Evolutionary conservation across 2,329 filamentous ascomycete genomes (phyloP), one percentile per base, ranked within the genome.

Genomic region (Pseudogymnoascus sp.): DNA sequence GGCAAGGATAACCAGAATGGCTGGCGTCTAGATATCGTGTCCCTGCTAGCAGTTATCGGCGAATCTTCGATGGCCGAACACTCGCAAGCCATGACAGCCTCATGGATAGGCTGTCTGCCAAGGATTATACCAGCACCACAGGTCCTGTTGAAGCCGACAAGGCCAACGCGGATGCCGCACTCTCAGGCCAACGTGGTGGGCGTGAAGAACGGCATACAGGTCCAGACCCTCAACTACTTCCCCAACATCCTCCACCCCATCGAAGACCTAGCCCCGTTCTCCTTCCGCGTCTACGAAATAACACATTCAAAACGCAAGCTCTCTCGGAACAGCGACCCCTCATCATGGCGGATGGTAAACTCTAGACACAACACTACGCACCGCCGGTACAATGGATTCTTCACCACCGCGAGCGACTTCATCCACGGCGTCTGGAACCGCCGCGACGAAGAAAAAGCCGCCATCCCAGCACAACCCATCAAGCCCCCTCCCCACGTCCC

Each of bases 91-190:
- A 78, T 85, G 64, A 85, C 82, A 2, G 78, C 82, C n/a, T 82
- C 81, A 8, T 75, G 77, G 63, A 75, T 82, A 35, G 83, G 81
- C 65, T 76, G 82, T 38, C 74, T 86, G 3, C 84, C 84, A 28
- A 79, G 83, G 57, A 77, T 86, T 59, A 78, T 86, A 28, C 84
- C 83, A 7, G 84, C 84, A 1, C 83, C 84, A 0, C 83, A 86
- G 71, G 81, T 81, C 53, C 75, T 87, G n/a, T 73, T 86, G 53
- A 82, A 82, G 62, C 77, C 82, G 8, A 73, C 75, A 20, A 78
- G 83, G 2, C 82, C 82, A 6, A 74, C 74, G 28, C 77, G 82
- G 47, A 78, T 86, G 68, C 83, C 83, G 47, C 77, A 81, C 64
- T 76, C 78, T 14, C 74, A 76, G 14, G 81, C 81, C 39, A 78